Evolutionary conservation across 2,329 filamentous ascomycete genomes (phyloP).

Genomic region (Ophiostoma sp.): DNA sequence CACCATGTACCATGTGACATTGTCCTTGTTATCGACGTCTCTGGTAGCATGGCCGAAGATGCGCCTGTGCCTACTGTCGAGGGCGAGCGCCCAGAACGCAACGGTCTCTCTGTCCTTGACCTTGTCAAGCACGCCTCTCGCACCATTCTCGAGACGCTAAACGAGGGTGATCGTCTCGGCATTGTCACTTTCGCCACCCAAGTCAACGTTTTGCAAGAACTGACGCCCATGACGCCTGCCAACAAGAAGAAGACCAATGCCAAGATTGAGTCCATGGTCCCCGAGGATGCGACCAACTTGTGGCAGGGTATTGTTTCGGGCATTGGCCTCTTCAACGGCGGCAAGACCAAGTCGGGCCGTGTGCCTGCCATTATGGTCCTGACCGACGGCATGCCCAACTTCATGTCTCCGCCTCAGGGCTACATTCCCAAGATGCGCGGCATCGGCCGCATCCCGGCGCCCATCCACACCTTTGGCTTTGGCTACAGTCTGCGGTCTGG

Average conservation of each 20-base stretch:
- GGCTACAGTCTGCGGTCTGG: slow-evolving; percentile 52
- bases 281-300: slow-evolving; percentile 51
- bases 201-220: slow-evolving; percentile 41
- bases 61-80: slow-evolving; percentile 49
- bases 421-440: slow-evolving; percentile 56
- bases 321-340: slow-evolving; percentile 48
- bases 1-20: slow-evolving; percentile 58
- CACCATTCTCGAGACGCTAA: slow-evolving; percentile 57
- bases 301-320: slow-evolving; percentile 59
- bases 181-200: slow-evolving; percentile 55
- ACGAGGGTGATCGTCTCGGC: slow-evolving; percentile 55
- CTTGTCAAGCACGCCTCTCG: slow-evolving; percentile 60
- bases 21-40: slow-evolving; percentile 63
- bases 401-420: slow-evolving; percentile 49
- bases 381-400: slow-evolving; percentile 58
- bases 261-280: slow-evolving; percentile 46
- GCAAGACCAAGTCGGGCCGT: slow-evolving; percentile 31
- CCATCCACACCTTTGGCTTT: slow-evolving; percentile 57
- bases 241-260: slow-evolving; percentile 47
- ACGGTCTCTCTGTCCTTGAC: slow-evolving; percentile 57
- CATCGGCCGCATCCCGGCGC: slow-evolving; percentile 44
- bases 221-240: slow-evolving; percentile 48
- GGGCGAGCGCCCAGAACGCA: slow-evolving; percentile 46
- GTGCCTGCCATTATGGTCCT: slow-evolving; percentile 55
- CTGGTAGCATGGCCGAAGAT: slow-evolving; percentile 53